These are phyloP conservation scores for Medicago lupulina DNA, from an alignment of 306 rosid genomes.

Conservation along the genomic window DNA sequence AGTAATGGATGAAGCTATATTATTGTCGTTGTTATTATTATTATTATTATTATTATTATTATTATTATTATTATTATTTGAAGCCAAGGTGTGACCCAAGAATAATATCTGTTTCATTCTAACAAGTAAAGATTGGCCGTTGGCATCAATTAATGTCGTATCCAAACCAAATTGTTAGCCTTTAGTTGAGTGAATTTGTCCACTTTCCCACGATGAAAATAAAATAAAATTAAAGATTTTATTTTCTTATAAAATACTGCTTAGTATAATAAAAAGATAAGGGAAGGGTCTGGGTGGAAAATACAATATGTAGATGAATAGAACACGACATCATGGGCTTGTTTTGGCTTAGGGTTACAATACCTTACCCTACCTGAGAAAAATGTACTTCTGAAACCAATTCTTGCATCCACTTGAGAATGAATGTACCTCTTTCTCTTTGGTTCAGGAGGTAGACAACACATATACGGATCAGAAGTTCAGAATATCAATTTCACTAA, in stretches of 20 bases:
- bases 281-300: background rate
- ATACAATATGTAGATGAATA: background rate
- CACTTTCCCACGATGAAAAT: background rate
- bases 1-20: too few relatives aligned
- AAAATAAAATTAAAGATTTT: background rate
- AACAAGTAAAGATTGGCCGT: conserved; percentile 4
- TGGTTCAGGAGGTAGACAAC: conserved; percentile 13
- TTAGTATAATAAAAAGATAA: background rate
- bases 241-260: background rate
- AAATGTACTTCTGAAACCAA: background rate
- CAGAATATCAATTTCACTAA: background rate
- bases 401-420: background rate
- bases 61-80: background rate
- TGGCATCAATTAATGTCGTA: conserved; percentile 28
- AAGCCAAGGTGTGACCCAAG: background rate
- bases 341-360: conserved; percentile 26
- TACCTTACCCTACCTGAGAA: conserved; percentile 12
- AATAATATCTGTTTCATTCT: conserved; percentile 1
- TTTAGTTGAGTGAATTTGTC: background rate
- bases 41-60: too few relatives aligned
- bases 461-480: background rate
- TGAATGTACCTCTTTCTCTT: conserved; percentile 8
- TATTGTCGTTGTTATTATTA: too few relatives aligned
- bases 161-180: conserved; percentile 16
- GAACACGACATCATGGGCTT: conserved; percentile 17